Percentiles rank a stretch among this genome's conserved stretches.
phyloP scores from a whole-genome alignment of 768 basidiomycete genomes.

The Candolleomyces aberdarensis region DNA sequence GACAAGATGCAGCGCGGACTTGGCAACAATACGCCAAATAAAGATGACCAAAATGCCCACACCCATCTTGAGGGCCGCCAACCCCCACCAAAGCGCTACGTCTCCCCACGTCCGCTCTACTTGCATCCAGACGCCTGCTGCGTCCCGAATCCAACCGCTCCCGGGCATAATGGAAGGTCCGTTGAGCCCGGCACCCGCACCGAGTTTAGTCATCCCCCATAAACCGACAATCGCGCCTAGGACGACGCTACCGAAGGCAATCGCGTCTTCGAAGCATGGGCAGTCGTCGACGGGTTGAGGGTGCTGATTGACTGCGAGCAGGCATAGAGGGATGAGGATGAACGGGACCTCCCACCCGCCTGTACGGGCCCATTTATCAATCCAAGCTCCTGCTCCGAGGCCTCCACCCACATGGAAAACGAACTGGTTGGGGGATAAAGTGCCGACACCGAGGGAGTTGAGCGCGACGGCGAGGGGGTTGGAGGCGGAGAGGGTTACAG shows the following conservation, averaged over 20 bases:
- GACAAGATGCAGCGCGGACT: constrained; percentile 65
- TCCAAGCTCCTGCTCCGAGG: constrained; percentile 30
- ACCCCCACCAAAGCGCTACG: constrained; percentile 42
- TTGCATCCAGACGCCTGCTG: constrained; percentile 28
- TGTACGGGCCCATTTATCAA: constrained; percentile 32
- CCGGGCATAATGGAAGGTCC: constrained; percentile 52
- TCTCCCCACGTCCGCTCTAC: constrained; percentile 37
- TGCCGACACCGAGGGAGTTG: constrained; percentile 21
- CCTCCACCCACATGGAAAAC: constrained; percentile 36
- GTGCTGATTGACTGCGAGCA: constrained; percentile 81
- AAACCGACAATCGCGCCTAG: constrained; percentile 67
- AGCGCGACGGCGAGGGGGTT: constrained; percentile 26
- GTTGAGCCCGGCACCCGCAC: constrained; percentile 28
- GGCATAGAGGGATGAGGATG: constrained; percentile 56
- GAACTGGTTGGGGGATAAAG: constrained; percentile 13
- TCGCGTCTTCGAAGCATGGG: constrained; percentile 97
- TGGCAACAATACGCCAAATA: constrained; percentile 84
- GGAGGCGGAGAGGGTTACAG: constrained; percentile 26
- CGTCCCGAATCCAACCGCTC: constrained; percentile 39
- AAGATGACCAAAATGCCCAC: constrained; percentile 80
- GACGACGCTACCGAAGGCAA: constrained; percentile 85
- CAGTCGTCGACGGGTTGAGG: constrained; percentile 96
- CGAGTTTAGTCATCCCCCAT: constrained; percentile 56
- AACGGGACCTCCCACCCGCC: constrained; percentile 58
- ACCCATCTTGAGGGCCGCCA: constrained; percentile 45